Evolutionary conservation across 768 basidiomycete genomes (phyloP).

Genomic region (Symmetrospora coprosmae): DNA sequence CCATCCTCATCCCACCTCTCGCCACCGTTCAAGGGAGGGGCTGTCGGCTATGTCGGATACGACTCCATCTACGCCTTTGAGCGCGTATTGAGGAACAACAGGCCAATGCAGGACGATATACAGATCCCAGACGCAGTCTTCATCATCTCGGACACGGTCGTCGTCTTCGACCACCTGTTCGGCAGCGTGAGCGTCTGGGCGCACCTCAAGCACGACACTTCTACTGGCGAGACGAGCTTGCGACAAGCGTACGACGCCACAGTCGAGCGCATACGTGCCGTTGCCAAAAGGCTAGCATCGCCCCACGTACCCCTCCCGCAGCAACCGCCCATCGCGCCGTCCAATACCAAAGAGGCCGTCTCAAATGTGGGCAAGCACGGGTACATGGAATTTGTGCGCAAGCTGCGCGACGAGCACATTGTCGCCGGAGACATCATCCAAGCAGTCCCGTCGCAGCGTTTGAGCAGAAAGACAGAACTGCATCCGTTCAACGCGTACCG

Average conservation of each 20-base stretch:
- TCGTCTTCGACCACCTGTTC: conserved; percentile 93
- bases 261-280: conserved; percentile 3
- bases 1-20: neutral
- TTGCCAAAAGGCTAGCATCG: conserved; percentile 18
- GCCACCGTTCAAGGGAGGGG: conserved; percentile 50
- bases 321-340: conserved; percentile 38
- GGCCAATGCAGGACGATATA: conserved; percentile 58
- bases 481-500: conserved; percentile 98
- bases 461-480: conserved; percentile 66
- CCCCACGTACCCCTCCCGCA: conserved; percentile 37
- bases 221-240: conserved; percentile 35
- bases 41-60: conserved; percentile 92
- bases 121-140: conserved; percentile 89
- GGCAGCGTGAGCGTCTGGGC: conserved; percentile 91
- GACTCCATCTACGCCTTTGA: conserved; percentile 96
- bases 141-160: conserved; percentile 88
- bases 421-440: conserved; percentile 96
- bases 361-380: conserved; percentile 90
- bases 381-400: conserved; percentile 79
- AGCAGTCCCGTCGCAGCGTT: conserved; percentile 87
- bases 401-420: conserved; percentile 72
- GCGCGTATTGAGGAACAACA: conserved; percentile 49
- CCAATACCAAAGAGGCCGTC: conserved; percentile 44
- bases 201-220: conserved; percentile 69
- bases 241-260: conserved; percentile 6